phyloP scores from a whole-genome alignment of 345 rosid genomes.

The Linum tenue region DNA sequence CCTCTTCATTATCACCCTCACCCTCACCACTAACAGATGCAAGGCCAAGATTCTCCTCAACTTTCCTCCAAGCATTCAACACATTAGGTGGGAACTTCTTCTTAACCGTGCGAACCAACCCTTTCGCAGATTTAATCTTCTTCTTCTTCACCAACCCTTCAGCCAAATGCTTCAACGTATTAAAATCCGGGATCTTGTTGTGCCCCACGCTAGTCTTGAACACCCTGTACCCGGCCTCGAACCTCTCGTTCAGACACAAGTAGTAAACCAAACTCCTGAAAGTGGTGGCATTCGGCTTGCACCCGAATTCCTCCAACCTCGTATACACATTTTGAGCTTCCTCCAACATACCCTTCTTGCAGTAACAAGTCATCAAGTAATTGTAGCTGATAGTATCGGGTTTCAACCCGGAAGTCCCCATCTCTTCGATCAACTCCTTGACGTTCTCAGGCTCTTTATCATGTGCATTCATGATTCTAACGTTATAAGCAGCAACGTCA shows the following conservation, averaged over 20 bases:
- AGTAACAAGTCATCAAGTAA: slow-evolving; percentile 59
- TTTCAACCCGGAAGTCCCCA: slow-evolving; percentile 44
- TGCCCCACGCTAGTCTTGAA: slow-evolving; percentile 57
- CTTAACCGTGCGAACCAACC: slow-evolving; percentile 48
- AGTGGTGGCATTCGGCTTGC: slow-evolving; percentile 56
- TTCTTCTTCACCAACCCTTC: slow-evolving; percentile 57
- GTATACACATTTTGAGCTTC: slow-evolving; percentile 59
- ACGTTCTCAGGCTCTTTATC: slow-evolving; percentile 35
- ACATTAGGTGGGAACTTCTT: slow-evolving; percentile 56
- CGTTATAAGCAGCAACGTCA: slow-evolving; percentile 58
- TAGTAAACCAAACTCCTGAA: slow-evolving; percentile 53
- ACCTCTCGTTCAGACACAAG: slow-evolving; percentile 36
- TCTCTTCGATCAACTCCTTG: slow-evolving; percentile 51
- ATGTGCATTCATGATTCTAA: slow-evolving; percentile 39
- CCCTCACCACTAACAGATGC: slow-evolving; percentile 11
- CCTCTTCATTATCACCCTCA: slow-evolving; percentile 8
- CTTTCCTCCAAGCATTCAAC: slow-evolving; percentile 55
- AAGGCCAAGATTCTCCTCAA: slow-evolving; percentile 52
- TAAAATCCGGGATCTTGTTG: slow-evolving; percentile 58
- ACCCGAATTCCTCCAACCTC: slow-evolving; percentile 39
- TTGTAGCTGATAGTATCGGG: slow-evolving; percentile 64
- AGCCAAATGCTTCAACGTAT: slow-evolving; percentile 46
- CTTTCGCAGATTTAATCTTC: slow-evolving; percentile 51
- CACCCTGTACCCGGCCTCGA: slow-evolving; percentile 43
- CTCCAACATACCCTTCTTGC: slow-evolving; percentile 43